These are phyloP conservation scores for Ceratocystis ficicola DNA, from an alignment of 2,329 filamentous ascomycete species.

Conservation along the genomic window DNA sequence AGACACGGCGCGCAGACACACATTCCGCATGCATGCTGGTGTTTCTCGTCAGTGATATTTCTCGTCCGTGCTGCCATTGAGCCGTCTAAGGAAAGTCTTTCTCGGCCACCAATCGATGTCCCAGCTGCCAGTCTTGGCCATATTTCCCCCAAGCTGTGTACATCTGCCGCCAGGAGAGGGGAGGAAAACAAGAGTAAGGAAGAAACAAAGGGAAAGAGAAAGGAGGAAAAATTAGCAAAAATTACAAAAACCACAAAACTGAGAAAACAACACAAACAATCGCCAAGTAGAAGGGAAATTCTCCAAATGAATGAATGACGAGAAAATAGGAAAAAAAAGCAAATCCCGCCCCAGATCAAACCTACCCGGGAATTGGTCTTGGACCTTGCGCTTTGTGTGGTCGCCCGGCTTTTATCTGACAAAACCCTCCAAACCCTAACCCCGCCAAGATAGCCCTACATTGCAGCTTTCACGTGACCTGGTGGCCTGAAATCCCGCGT, in stretches of 20 bases:
- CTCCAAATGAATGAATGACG: background rate
- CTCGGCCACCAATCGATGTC: background rate
- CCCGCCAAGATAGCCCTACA: too few relatives aligned
- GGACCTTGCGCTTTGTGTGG: background rate
- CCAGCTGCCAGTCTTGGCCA: background rate
- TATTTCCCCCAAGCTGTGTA: background rate
- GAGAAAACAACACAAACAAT: too few relatives aligned
- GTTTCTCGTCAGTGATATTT: slow-evolving; percentile 4
- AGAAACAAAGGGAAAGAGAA: background rate
- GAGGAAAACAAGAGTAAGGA: background rate
- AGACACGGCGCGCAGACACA: background rate
- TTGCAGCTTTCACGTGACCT: background rate
- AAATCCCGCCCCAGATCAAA: background rate
- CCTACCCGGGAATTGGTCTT: background rate
- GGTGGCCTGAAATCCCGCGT: too few relatives aligned
- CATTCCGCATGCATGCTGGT: background rate
- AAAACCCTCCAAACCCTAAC: background rate
- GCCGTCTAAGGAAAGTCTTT: background rate
- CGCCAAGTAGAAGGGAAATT: too few relatives aligned
- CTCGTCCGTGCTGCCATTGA: slow-evolving; percentile 5
- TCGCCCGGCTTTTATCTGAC: background rate
- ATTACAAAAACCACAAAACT: too few relatives aligned
- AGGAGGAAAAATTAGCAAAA: background rate
- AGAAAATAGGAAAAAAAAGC: background rate
- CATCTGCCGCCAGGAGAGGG: background rate